These are phyloP conservation scores for Triangularia verruculosa DNA, from an alignment of 2,329 filamentous ascomycete genomes.

Conservation along the genomic window DNA sequence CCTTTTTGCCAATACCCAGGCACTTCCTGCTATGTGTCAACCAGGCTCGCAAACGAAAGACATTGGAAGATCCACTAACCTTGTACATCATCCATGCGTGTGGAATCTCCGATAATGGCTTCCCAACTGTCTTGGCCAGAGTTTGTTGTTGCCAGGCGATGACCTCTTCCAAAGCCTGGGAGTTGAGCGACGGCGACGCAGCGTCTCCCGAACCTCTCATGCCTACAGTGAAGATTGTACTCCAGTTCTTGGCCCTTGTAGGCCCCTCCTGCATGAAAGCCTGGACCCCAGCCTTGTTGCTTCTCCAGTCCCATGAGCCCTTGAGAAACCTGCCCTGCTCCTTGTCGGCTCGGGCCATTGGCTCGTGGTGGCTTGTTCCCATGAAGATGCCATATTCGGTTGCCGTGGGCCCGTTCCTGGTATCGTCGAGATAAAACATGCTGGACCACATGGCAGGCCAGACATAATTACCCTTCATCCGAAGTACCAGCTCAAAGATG, in stretches of 20 bases:
- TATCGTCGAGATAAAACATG: conserved; percentile 56
- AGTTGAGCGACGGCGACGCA: conserved; percentile 41
- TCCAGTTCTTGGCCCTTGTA: conserved; percentile 48
- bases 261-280: conserved; percentile 52
- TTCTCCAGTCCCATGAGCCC: conserved; percentile 54
- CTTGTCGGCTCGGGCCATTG: conserved; percentile 51
- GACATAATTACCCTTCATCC: conserved; percentile 55
- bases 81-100: conserved; percentile 61
- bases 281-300: conserved; percentile 51
- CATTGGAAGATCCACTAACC: conserved; percentile 6
- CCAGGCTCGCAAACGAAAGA: neutral
- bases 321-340: conserved; percentile 32
- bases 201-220: conserved; percentile 57
- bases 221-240: conserved; percentile 49
- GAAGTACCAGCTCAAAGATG: conserved; percentile 55
- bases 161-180: conserved; percentile 42
- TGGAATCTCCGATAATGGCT: conserved; percentile 38
- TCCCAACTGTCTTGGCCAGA: conserved; percentile 21
- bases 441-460: conserved; percentile 59
- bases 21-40: conserved; percentile 36
- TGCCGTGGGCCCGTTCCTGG: conserved; percentile 49
- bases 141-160: conserved; percentile 36
- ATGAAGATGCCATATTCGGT: conserved; percentile 57
- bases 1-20: conserved; percentile 56
- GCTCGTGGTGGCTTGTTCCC: conserved; percentile 57